Percentiles rank a stretch among this genome's conserved stretches.
phyloP scores from a whole-genome alignment of 768 basidiomycete species.

The Phaeolepiota aurea region DNA sequence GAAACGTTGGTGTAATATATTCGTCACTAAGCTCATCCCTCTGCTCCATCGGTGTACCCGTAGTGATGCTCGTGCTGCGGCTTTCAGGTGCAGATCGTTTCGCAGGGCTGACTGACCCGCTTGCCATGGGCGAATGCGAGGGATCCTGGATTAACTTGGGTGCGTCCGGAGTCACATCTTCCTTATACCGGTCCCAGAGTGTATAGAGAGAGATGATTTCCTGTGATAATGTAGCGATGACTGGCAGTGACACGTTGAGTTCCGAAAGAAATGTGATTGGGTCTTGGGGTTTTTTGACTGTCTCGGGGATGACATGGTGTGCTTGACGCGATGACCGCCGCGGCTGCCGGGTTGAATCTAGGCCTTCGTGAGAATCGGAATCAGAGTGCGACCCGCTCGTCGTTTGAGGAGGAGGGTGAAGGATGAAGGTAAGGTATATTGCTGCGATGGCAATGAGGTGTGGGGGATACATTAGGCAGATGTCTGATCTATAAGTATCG shows the following conservation, averaged over 20 bases:
- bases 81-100: constrained; percentile 17
- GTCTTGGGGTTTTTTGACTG: constrained; percentile 45
- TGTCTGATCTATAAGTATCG: constrained; percentile 88
- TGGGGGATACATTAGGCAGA: constrained; percentile 92
- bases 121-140: constrained; percentile 19
- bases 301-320: constrained; percentile 13
- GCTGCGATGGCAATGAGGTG: constrained; percentile 91
- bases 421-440: constrained; percentile 79
- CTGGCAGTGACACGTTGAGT: constrained; percentile 76
- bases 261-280: constrained; percentile 77
- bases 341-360: constrained; percentile 11
- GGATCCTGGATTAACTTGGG: constrained; percentile 14
- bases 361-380: neutral
- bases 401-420: constrained; percentile 50
- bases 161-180: constrained; percentile 40
- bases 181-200: constrained; percentile 80
- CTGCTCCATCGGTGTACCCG: constrained; percentile 5
- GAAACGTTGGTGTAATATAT: constrained; percentile 47
- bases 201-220: constrained; percentile 88
- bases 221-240: constrained; percentile 79
- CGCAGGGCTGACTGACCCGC: constrained; percentile 14
- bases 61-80: constrained; percentile 10
- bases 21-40: constrained; percentile 17
- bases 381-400: neutral
- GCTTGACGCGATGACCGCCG: constrained; percentile 51